A percentile compares a stretch with the other conserved stretches of the same genome.
phyloP scores from a whole-genome alignment of 768 basidiomycete genomes.

The Suillus decipiens region DNA sequence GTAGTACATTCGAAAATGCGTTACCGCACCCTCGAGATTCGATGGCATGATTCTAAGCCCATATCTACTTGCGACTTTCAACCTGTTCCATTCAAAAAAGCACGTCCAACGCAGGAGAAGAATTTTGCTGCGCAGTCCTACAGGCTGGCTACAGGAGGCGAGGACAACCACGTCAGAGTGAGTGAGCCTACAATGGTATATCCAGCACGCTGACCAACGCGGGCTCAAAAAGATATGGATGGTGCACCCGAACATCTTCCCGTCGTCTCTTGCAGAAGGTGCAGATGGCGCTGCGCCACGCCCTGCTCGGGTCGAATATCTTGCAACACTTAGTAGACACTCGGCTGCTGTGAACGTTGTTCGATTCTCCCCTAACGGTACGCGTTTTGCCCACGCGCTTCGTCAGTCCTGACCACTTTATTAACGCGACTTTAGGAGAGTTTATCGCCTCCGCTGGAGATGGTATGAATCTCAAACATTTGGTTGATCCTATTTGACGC shows the following conservation, averaged over 20 bases:
- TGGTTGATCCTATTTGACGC: slow-evolving; percentile 14
- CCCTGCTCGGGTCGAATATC: slow-evolving; percentile 91
- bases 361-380: slow-evolving; percentile 92
- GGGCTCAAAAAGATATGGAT: slow-evolving; percentile 73
- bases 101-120: slow-evolving; percentile 61
- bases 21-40: slow-evolving; percentile 88
- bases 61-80: slow-evolving; percentile 98
- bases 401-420: slow-evolving; percentile 1
- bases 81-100: slow-evolving; percentile 77
- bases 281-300: slow-evolving; percentile 41
- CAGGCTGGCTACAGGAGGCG: slow-evolving; percentile 91
- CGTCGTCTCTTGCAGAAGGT: slow-evolving; percentile 52
- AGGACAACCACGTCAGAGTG: slow-evolving; percentile 96
- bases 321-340: slow-evolving; percentile 91
- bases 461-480: slow-evolving; percentile 54
- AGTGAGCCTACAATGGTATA: slow-evolving; percentile 37
- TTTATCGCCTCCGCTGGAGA: slow-evolving; percentile 96
- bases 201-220: slow-evolving; percentile 16
- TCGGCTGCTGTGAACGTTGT: slow-evolving; percentile 96
- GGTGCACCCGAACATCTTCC: slow-evolving; percentile 88
- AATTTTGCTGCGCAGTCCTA: slow-evolving; percentile 75
- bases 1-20: slow-evolving; percentile 53
- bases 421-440: slow-evolving; percentile 58
- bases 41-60: slow-evolving; percentile 95
- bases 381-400: slow-evolving; percentile 21